Evolutionary conservation across 1,284 basidiomycete genomes (phyloP), one percentile per base, ranked within the genome.

Genomic region (Sporisorium sorghi): DNA sequence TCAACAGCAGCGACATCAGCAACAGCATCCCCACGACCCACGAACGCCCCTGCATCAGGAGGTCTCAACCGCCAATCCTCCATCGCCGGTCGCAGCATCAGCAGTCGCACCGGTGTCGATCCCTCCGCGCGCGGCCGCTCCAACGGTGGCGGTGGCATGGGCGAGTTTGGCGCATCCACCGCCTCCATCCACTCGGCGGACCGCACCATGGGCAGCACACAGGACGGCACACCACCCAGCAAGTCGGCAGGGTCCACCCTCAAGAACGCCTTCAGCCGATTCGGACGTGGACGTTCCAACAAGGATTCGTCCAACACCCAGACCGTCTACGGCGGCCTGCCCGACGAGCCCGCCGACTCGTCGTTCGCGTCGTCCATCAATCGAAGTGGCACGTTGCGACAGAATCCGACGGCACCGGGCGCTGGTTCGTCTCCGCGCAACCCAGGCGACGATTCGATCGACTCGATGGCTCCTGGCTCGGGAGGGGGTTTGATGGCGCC

Each of bases 241-340:
- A 62, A 69, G 32, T 66, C 59, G 23, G 73, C 65, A 17, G 69
- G 77, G 14, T 72, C 73, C 23, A 77, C 77, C 4, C 57, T 79
- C 55, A 76, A 76, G 58, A 74, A 70, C 46, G 79, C 79, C 19
- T 64, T 81, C 55, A 76, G 72, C 46, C 63, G 79, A 19, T 69
- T 81, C 57, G 77, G 79, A 15, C 63, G 77, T 17, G 58, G 69
- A 19, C 63, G 71, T 14, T 64, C 68, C 49, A 71, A 73, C 59
- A 77, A 74, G 58, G 74, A 78, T 23, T 54, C 63, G 2, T 32
- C 53, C 56, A 73, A 78, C 54, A 68, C 68, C 1, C 55, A 63
- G 24, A 76, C 79, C 26, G 33, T 65, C 14, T 81, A 81, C 43
- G 78, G 78, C 23, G 53, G 51, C 15, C 44, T 80, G 24, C 59